Conservation (phyloP, 2,329 filamentous ascomycete genomes). For the Juglanconis oblonga region DNA sequence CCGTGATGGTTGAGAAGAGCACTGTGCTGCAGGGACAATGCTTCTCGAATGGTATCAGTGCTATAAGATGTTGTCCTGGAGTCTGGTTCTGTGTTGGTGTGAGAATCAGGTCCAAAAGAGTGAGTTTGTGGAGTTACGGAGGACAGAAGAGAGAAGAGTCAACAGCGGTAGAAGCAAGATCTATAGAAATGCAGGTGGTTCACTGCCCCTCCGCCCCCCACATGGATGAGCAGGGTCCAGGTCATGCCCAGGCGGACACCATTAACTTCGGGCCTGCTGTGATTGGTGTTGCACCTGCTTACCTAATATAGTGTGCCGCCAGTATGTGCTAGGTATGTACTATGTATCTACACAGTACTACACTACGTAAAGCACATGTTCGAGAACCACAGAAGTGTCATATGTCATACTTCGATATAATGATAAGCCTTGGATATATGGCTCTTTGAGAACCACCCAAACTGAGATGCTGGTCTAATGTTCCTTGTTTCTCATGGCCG, state of each 20-base stretch:
- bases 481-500: no score
- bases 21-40: no score
- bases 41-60: no score
- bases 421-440: no score
- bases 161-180: background rate
- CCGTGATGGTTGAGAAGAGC: background rate
- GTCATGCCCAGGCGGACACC: background rate
- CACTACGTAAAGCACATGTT: background rate
- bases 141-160: slow-evolving; percentile 6
- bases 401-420: no score
- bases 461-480: no score
- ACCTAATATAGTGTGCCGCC: background rate
- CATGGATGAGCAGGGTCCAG: background rate
- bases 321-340: background rate
- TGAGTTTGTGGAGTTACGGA: background rate
- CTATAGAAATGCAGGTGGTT: background rate
- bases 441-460: no score
- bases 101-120: no score
- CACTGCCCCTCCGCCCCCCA: background rate
- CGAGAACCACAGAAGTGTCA: no score
- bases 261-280: background rate
- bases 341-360: background rate
- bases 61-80: no score
- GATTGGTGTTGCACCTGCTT: background rate
- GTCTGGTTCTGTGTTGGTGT: no score